A percentile compares a stretch with the other conserved stretches of the same genome.
Evolutionary conservation across 495 filamentous ascomycete genomes (phyloP).

Genomic region (Evernia prunastri): DNA sequence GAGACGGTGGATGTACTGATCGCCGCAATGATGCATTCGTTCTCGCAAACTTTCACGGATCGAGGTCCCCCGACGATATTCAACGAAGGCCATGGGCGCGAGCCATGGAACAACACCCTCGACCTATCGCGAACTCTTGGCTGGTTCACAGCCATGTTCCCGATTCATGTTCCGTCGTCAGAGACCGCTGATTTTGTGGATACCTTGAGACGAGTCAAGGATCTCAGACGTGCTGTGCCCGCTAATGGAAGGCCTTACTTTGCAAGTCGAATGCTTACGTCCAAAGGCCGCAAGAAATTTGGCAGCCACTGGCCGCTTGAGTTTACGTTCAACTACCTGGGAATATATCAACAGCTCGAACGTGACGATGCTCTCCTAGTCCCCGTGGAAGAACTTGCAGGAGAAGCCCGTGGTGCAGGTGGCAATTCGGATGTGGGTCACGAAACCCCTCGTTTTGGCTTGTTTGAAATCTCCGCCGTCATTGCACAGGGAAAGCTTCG

Average conservation of each 20-base stretch:
- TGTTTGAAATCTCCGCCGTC: conserved; percentile 60
- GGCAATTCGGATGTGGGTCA: conserved; percentile 52
- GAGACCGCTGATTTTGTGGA: conserved; percentile 33
- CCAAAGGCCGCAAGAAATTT: conserved; percentile 39
- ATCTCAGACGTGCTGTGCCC: conserved; percentile 37
- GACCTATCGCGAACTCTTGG: conserved; percentile 55
- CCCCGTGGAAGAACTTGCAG: conserved; percentile 46
- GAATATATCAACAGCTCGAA: conserved; percentile 56
- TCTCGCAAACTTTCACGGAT: conserved; percentile 45
- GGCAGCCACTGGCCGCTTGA: conserved; percentile 55
- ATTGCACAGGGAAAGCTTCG: conserved; percentile 53
- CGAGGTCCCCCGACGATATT: conserved; percentile 48
- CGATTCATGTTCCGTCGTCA: conserved; percentile 34
- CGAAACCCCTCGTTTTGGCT: conserved; percentile 52
- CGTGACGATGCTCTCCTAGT: conserved; percentile 55
- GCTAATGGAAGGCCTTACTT: conserved; percentile 49
- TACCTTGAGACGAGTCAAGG: conserved; percentile 42
- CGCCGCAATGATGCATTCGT: conserved; percentile 46
- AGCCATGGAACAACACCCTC: conserved; percentile 43
- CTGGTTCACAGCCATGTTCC: conserved; percentile 56
- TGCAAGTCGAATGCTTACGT: conserved; percentile 42
- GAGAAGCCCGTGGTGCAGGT: conserved; percentile 40
- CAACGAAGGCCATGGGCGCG: conserved; percentile 53
- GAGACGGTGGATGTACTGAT: conserved; percentile 50
- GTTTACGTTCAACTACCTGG: conserved; percentile 65